Base-by-base conservation (phyloP, 2,329 filamentous ascomycete species). In the Colletotrichum camelliae region DNA sequence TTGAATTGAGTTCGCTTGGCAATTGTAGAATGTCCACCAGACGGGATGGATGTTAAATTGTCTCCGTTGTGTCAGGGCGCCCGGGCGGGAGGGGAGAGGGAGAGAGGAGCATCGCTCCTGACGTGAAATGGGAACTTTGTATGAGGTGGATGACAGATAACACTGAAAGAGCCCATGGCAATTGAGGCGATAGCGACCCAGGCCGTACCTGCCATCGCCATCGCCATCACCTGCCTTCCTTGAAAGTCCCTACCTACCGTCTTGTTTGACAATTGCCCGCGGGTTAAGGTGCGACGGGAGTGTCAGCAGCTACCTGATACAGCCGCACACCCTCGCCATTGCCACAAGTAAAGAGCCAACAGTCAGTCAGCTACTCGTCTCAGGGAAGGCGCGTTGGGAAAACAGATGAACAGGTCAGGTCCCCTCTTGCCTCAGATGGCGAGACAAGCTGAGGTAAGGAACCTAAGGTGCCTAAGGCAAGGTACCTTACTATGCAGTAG, bases 1-100 rank as follows among this genome's bases (percentile, higher is more conserved):
- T 57, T 21, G 58, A 68, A 58, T 72, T 72, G 62, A 62, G 43
- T 73, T 72, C 67, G 18, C 62, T 72, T 72, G 68, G 55, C 61
- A 35, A 61, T n/a, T 52, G 18, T 29, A 48, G 24, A 21, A 33
- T 69, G 24, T 27, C 39, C 39, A 43, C 24, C 12, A 27, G 21
- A 37, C 43, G 31, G 66, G 18, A 62, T 60, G 57, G 39, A 57
- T 29, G 70, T 71, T 39, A 29, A 57, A 10, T 57, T 61, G 60
- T 29, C 35, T 65, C 12, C 57, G 18, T 27, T 39, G 48, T 65
- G 39, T 39, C 31, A 64, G 43, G 29, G 52, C 55, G 33, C 35
- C 58, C 29, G 15, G 57, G 31, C 12, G n/a, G 8, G 35, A 62
- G 57, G 13, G 35, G 8, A 29, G 43, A 37, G 29, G 39, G 33